A percentile compares a stretch with the other conserved stretches of the same genome.
Conservation (phyloP, 1,284 basidiomycete genomes). For the Marasmius fiardii region DNA sequence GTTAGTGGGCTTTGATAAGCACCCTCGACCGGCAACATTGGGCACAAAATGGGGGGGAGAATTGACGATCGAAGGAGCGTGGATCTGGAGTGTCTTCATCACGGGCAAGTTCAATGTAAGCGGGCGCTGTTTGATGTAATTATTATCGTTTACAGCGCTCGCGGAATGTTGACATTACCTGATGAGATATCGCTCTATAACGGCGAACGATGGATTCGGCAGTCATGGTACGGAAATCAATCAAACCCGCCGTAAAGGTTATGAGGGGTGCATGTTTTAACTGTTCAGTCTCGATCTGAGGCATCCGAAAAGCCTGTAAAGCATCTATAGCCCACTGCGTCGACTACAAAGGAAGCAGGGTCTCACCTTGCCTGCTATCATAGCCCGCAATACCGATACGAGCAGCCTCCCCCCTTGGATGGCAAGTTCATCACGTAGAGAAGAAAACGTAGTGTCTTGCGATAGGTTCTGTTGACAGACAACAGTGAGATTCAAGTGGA, state of each 20-base stretch:
- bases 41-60: constrained; percentile 23
- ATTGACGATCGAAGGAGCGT: constrained; percentile 29
- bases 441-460: constrained; percentile 45
- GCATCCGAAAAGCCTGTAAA: constrained; percentile 38
- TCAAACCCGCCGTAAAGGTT: constrained; percentile 43
- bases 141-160: constrained; percentile 1
- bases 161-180: constrained; percentile 38
- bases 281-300: constrained; percentile 29
- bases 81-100: constrained; percentile 46
- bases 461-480: constrained; percentile 50
- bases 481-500: neutral
- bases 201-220: constrained; percentile 55
- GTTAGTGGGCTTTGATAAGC: constrained; percentile 33
- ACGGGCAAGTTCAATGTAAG: constrained; percentile 41
- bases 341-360: neutral
- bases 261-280: constrained; percentile 64
- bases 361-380: constrained; percentile 53
- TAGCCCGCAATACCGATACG: constrained; percentile 64
- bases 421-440: constrained; percentile 62
- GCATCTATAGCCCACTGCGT: neutral
- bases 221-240: constrained; percentile 58
- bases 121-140: constrained; percentile 33
- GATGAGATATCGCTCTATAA: constrained; percentile 73
- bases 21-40: constrained; percentile 35
- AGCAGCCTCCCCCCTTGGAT: constrained; percentile 67